Base-by-base conservation (phyloP, 2,329 filamentous ascomycete genomes). In the Fonsecaea multimorphosa region DNA sequence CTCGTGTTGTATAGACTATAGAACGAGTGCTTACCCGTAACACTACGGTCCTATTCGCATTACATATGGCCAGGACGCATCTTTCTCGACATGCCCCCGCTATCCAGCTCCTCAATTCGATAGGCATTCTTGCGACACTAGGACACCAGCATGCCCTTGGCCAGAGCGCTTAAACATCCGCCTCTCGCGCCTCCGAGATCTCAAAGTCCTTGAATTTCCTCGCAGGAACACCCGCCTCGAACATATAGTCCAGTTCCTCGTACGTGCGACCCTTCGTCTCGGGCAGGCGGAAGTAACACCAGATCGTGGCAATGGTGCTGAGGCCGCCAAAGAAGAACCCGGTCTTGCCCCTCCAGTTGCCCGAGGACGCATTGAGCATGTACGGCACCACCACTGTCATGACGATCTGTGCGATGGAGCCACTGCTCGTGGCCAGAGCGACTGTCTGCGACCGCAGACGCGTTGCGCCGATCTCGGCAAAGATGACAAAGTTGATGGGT, bases 321-420 rank as follows among this genome's bases (percentile, higher is more conserved):
- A 81, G 82, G 1, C 89, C 91, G 14, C 87, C 89, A 89, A 92
- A 92, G 82, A 95, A 76, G 62, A 80, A 79, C 0, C 72, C 73
- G 0, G 68, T 68, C 60, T 76, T 76, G 16, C 78, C 73, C 68
- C 72, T 74, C 61, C 77, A 73, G 54, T 81, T 77, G 57, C 68
- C 67, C 27, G 61, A 65, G 4, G 71, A 72, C 1, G 62, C 59
- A 31, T 67, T 76, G 51, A 77, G 64, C 67, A 76, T 75, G 46
- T 74, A 74, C 2, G 74, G 73, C 7, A 73, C 70, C 11, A 78
- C 63, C 1, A 76, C 72, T n/a, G 79, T 85, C 65, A 79, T 80
- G 22, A 80, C 69, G 46, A 87, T 83, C 53, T 80, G 79, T 11
- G 75, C 72, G 4, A 85, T 74, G 65, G 87, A 84, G 73, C 85